Conservation (phyloP, 2,329 filamentous ascomycete species). For the Grosmannia clavigera region DNA sequence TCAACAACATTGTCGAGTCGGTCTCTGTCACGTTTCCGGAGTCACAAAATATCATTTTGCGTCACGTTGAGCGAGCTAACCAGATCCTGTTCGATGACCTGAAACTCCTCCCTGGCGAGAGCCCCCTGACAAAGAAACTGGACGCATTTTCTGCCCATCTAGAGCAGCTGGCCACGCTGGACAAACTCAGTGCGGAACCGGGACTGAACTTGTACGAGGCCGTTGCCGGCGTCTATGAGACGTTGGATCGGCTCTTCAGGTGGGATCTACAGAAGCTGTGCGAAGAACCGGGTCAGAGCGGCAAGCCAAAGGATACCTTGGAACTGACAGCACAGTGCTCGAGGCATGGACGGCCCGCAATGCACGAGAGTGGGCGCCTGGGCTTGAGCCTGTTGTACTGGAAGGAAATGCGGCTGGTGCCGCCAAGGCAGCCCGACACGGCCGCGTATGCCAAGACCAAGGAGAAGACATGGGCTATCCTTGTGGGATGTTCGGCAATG, state of each 20-base stretch:
- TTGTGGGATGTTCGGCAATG: conserved; percentile 50
- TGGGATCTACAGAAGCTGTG: conserved; percentile 53
- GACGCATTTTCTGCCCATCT: conserved; percentile 61
- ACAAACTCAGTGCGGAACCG: conserved; percentile 57
- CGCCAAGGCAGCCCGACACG: conserved; percentile 16
- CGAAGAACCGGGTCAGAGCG: conserved; percentile 31
- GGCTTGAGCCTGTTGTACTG: conserved; percentile 69
- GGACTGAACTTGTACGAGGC: conserved; percentile 68
- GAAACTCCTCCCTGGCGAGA: conserved; percentile 43
- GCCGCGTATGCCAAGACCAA: conserved; percentile 4
- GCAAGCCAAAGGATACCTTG: conserved; percentile 35
- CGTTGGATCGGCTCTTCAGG: conserved; percentile 54
- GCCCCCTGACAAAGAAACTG: conserved; percentile 56
- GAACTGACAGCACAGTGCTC: conserved; percentile 52
- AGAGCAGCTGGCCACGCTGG: conserved; percentile 53
- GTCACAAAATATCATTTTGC: conserved; percentile 43
- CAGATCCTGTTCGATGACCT: conserved; percentile 56
- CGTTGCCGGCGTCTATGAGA: conserved; percentile 59
- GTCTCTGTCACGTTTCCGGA: conserved; percentile 53
- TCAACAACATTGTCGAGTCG: conserved; percentile 47
- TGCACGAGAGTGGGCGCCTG: conserved; percentile 55
- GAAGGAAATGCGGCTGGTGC: conserved; percentile 47
- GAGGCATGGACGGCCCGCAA: conserved; percentile 55
- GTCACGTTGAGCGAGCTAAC: conserved; percentile 48
- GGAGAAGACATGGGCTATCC: conserved; percentile 51